Conservation (phyloP, 805 yeast genomes). For the Saturnispora kantuleensis region DNA sequence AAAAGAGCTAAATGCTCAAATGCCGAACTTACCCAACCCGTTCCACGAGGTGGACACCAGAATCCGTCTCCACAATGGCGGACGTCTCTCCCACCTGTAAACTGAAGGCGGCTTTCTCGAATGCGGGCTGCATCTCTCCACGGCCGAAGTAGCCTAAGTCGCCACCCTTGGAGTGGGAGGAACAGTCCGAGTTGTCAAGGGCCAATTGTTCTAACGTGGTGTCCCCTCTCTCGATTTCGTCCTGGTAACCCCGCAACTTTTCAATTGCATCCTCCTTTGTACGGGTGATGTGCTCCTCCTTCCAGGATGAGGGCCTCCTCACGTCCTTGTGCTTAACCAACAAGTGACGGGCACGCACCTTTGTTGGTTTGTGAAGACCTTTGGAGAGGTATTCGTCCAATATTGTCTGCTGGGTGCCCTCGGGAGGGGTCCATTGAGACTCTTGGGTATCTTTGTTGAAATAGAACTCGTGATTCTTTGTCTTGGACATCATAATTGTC, state of each 20-base stretch:
- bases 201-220: conserved; percentile 65
- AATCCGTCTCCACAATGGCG: conserved; percentile 75
- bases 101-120: conserved; percentile 79
- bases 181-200: conserved; percentile 76
- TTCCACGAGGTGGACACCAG: conserved; percentile 84
- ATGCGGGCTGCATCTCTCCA: conserved; percentile 93
- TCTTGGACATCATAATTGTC: conserved; percentile 69
- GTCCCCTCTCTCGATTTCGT: conserved; percentile 53
- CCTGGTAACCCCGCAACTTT: conserved; percentile 47
- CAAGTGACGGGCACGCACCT: conserved; percentile 73
- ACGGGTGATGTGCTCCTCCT: conserved; percentile 59
- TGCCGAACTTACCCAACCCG: conserved; percentile 51
- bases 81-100: conserved; percentile 77
- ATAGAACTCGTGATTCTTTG: conserved; percentile 79
- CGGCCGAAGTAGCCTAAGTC: conserved; percentile 83
- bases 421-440: conserved; percentile 89
- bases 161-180: conserved; percentile 79
- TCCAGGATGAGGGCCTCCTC: conserved; percentile 91
- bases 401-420: conserved; percentile 57
- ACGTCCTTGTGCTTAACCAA: conserved; percentile 75
- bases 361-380: conserved; percentile 42
- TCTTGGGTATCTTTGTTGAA: conserved; percentile 59
- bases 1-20: background rate
- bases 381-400: conserved; percentile 47
- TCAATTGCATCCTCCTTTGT: conserved; percentile 76